Percentiles rank a stretch among this genome's conserved stretches.
Conservation (phyloP, 768 basidiomycete genomes). For the Butyriboletus loyo region DNA sequence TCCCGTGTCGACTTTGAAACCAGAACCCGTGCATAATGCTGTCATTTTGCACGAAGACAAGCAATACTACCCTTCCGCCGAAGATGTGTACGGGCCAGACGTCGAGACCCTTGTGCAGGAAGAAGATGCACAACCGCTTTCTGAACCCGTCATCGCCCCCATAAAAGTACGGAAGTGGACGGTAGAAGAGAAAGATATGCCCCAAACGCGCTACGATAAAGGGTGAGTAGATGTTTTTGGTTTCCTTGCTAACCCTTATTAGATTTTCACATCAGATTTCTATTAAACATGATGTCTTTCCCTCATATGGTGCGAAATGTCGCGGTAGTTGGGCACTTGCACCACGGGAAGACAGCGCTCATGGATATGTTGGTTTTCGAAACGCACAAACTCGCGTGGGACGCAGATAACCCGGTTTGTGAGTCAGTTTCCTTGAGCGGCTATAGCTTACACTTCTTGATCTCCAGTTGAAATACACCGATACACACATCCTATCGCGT, state of each 20-base stretch:
- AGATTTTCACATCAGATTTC: constrained; percentile 56
- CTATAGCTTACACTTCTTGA: constrained; percentile 20
- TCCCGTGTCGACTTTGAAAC: constrained; percentile 10
- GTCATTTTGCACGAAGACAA: constrained; percentile 96
- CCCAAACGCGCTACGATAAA: constrained; percentile 96
- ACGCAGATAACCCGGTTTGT: constrained; percentile 83
- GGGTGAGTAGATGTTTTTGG: constrained; percentile 51
- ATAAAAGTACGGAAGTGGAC: constrained; percentile 94
- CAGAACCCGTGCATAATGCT: constrained; percentile 77
- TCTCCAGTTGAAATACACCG: constrained; percentile 85
- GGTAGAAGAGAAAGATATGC: constrained; percentile 93
- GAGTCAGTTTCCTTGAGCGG: constrained; percentile 7
- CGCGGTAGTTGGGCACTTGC: constrained; percentile 92
- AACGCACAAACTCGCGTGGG: constrained; percentile 94
- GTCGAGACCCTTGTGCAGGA: constrained; percentile 98
- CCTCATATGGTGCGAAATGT: constrained; percentile 97
- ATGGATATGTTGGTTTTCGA: constrained; percentile 98
- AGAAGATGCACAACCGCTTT: constrained; percentile 93
- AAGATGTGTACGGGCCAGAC: constrained; percentile 87
- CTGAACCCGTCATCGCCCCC: constrained; percentile 94
- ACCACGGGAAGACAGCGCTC: constrained; percentile 96
- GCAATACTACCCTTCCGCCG: constrained; percentile 93
- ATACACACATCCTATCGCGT: constrained; percentile 88
- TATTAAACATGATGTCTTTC: constrained; percentile 86
- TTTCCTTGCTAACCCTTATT: constrained; percentile 4